Percentiles rank a stretch among this genome's conserved stretches.
Conservation (phyloP, 163 green algal species). For the Coccomyxa subellipsoidea region DNA sequence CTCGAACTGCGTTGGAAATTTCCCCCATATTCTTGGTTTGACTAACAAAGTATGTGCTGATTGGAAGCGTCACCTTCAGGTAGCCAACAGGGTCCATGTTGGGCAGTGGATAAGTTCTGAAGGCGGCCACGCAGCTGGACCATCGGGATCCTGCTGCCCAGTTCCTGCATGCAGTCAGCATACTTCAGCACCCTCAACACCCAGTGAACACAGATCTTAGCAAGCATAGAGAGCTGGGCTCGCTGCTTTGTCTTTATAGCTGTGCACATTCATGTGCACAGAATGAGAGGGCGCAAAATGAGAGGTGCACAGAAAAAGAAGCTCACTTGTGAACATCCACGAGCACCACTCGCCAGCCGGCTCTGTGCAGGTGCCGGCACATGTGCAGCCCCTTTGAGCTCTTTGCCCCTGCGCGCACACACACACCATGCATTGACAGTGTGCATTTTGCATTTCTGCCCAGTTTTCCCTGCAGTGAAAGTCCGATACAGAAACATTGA, state of each 20-base stretch:
- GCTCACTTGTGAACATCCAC: constrained; percentile 32
- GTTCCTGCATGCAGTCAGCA: constrained; percentile 13
- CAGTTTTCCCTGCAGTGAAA: not conserved
- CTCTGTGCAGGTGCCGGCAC: constrained; percentile 32
- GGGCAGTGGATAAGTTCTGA: constrained; percentile 29
- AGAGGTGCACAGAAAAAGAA: not conserved
- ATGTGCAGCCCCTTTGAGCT: constrained; percentile 46
- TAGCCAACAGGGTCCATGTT: constrained; percentile 24
- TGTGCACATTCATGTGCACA: too few relatives aligned
- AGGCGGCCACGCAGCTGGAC: constrained; percentile 26
- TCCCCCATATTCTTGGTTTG: too few relatives aligned
- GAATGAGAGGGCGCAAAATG: too few relatives aligned
- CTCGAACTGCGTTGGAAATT: too few relatives aligned
- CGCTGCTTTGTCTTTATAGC: too few relatives aligned
- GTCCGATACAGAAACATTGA: not conserved
- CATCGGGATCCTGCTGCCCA: constrained; percentile 26
- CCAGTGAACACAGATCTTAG: too few relatives aligned
- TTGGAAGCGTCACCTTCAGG: too few relatives aligned
- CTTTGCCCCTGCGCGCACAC: constrained; percentile 26
- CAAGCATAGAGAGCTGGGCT: too few relatives aligned
- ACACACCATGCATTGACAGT: not conserved
- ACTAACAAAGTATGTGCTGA: too few relatives aligned
- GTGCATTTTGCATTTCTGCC: not conserved
- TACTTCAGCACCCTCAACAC: too few relatives aligned
- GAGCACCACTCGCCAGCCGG: constrained; percentile 39